phyloP scores from a whole-genome alignment of 352 stramenopile genomes.

The Pythium pectinolyticum region DNA sequence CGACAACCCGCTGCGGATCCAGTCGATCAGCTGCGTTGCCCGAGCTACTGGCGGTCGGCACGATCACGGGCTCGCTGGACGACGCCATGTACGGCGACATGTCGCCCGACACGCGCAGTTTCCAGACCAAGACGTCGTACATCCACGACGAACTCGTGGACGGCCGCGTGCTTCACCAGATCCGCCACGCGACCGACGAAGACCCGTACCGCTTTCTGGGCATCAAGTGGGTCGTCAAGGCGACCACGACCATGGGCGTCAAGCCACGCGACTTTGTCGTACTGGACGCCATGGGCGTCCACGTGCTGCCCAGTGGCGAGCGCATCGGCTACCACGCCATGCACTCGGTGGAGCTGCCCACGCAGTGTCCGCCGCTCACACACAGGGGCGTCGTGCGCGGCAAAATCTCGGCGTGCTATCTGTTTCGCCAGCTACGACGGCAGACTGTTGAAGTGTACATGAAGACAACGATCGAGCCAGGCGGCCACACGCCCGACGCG shows the following conservation, averaged over 20 bases:
- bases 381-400: conserved; percentile 13
- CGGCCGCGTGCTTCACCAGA: conserved; percentile 39
- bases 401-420: conserved; percentile 11
- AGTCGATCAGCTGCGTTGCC: conserved; percentile 32
- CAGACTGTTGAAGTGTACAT: conserved; percentile 34
- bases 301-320: conserved; percentile 35
- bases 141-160: conserved; percentile 29
- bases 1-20: conserved; percentile 27
- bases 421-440: conserved; percentile 17
- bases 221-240: conserved; percentile 31
- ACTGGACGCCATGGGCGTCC: conserved; percentile 44
- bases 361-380: conserved; percentile 6
- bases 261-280: conserved; percentile 46
- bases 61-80: conserved; percentile 51
- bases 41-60: conserved; percentile 49
- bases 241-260: conserved; percentile 22
- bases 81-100: conserved; percentile 63
- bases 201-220: conserved; percentile 25
- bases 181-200: conserved; percentile 35
- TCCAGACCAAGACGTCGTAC: conserved; percentile 38
- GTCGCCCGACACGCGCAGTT: conserved; percentile 25
- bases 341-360: conserved; percentile 38
- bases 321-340: conserved; percentile 41
- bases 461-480: conserved; percentile 23
- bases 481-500: conserved; percentile 11